Conservation (phyloP, 306 rosid species). For the Abrus precatorius region DNA sequence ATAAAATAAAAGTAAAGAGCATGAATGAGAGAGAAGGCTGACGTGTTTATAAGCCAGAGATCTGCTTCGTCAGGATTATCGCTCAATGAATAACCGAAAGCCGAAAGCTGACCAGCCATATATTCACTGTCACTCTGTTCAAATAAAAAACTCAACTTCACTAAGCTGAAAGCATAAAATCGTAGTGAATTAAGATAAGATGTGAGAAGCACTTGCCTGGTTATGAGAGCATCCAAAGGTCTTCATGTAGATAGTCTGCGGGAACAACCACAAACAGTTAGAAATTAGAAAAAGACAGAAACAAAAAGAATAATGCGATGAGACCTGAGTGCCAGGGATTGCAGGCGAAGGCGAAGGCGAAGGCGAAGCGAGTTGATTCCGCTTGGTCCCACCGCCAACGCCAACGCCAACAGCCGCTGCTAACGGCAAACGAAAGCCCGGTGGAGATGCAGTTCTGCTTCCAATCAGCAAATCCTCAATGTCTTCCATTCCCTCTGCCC, state of each 20-base stretch:
- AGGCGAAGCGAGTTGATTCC: constrained; percentile 34
- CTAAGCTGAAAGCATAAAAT: background rate
- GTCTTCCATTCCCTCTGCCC: constrained; percentile 72
- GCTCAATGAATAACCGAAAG: constrained; percentile 84
- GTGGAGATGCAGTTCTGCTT: constrained; percentile 62
- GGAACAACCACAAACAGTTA: background rate
- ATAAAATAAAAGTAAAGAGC: background rate
- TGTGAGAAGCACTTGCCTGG: constrained; percentile 58
- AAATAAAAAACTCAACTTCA: constrained; percentile 15
- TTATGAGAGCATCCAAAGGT: constrained; percentile 97
- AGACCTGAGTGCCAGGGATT: constrained; percentile 86
- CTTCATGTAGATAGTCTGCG: constrained; percentile 81
- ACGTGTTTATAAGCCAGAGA: constrained; percentile 98
- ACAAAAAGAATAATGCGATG: constrained; percentile 25
- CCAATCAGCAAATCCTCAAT: constrained; percentile 81
- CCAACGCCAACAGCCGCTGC: constrained; percentile 56
- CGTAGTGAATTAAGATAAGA: background rate
- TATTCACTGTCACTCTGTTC: constrained; percentile 95
- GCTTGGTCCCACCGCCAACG: constrained; percentile 56
- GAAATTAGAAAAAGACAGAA: background rate
- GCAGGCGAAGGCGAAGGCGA: constrained; percentile 49
- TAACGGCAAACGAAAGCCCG: constrained; percentile 82
- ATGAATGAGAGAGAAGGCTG: constrained; percentile 35
- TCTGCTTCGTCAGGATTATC: constrained; percentile 90
- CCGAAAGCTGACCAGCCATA: constrained; percentile 98